Base-by-base conservation (phyloP, 1,284 basidiomycete species). In the Baeospora myosura region DNA sequence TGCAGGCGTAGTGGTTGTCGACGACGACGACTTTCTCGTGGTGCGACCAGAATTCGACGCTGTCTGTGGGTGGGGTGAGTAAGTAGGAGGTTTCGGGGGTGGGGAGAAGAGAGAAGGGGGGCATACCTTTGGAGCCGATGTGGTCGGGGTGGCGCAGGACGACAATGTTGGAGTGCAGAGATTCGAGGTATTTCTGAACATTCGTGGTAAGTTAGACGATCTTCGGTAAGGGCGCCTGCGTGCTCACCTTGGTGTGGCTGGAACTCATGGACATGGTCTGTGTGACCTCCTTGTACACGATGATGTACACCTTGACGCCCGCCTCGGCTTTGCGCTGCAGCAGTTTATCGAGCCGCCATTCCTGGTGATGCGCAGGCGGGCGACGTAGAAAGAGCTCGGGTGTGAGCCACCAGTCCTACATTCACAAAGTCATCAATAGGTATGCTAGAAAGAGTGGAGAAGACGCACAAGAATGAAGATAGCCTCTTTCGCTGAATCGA, bases 321-420 rank as follows among this genome's bases (percentile, higher is more conserved):
- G 93, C 67, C 54, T 89, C 72, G 0, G 94, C 94, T 63, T 96
- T 96, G 45, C 84, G 76, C 62, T 86, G 71, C 33, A 97, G 69
- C 6, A 97, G 58, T 32, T 81, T 68, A 58, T 97, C 93, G 21
- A 97, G 72, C 16, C 93, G 76, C 78, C 82, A 97, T 59, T 94
- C 81, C 5, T 82, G 78, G 55, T 88, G 75, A 52, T 79, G 66
- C 0, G 87, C 85, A 2, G 91, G 82, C 0, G 94, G 94, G 12
- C 94, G 84, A 37, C 93, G 82, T 18, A 96, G 80, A 62, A 91
- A 93, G 3, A 96, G 66, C 58, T 96, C 92, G 1, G 92, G 92
- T 0, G 87, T 87, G 44, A 96, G 75, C 92, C 85, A 89, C 87
- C 90, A 94, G 54, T 93, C 90, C 74, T n/a, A n/a, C n/a, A n/a